phyloP scores from a whole-genome alignment of 345 rosid genomes.

The Punica granatum region DNA sequence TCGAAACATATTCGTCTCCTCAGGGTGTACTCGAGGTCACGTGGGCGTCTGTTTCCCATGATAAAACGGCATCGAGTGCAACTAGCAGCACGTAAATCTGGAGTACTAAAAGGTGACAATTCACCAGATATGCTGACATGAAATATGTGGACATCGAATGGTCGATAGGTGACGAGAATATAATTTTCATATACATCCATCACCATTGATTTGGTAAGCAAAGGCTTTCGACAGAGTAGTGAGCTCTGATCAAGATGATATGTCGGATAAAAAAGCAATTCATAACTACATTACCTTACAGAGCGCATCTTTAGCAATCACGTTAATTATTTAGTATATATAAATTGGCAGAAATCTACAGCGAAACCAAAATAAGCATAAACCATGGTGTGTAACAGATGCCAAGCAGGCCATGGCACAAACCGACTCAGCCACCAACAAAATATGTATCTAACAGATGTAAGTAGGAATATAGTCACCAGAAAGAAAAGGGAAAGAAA shows the following conservation, averaged over 20 bases:
- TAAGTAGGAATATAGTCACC: background rate
- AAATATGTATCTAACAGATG: background rate
- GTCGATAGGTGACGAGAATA: slow-evolving; percentile 81
- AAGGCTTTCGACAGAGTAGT: slow-evolving; percentile 71
- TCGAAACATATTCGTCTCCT: too few relatives aligned
- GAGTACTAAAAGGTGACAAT: slow-evolving; percentile 63
- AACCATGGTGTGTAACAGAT: background rate
- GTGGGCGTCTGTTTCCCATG: too few relatives aligned
- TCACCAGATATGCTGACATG: slow-evolving; percentile 70
- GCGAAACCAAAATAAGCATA: background rate
- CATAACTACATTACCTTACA: slow-evolving; percentile 44
- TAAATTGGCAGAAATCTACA: too few relatives aligned
- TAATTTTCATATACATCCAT: slow-evolving; percentile 90
- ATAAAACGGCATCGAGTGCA: too few relatives aligned
- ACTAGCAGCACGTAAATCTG: too few relatives aligned
- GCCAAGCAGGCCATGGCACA: background rate
- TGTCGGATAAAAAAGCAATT: slow-evolving; percentile 92
- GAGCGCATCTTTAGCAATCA: background rate
- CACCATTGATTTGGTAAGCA: slow-evolving; percentile 90
- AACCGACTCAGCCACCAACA: background rate
- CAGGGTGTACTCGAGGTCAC: too few relatives aligned
- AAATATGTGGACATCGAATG: slow-evolving; percentile 88
- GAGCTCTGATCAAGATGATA: slow-evolving; percentile 97
- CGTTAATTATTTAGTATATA: too few relatives aligned
- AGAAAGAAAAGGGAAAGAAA: background rate